These are phyloP conservation scores for Boletellus ananas DNA, from an alignment of 768 basidiomycete species.

Conservation along the genomic window DNA sequence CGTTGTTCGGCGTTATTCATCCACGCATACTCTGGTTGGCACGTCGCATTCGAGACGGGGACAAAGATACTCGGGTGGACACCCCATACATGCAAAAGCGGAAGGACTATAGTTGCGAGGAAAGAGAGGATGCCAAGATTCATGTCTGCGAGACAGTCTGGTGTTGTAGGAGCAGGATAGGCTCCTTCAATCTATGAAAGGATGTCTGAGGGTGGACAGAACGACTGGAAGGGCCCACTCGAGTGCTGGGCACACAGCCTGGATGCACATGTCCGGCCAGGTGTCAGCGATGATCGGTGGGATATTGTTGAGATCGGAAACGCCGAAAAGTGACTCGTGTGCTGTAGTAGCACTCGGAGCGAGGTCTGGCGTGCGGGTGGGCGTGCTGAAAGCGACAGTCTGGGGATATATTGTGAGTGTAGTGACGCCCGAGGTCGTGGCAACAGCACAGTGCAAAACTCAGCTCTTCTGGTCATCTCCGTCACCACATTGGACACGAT, in stretches of 20 bases:
- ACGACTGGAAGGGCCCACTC: neutral
- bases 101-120: neutral
- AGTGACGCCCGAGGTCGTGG: no score
- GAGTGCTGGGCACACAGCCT: neutral
- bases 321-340: neutral
- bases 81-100: constrained; percentile 4
- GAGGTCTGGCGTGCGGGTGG: neutral
- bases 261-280: neutral
- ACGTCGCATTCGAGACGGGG: constrained; percentile 13
- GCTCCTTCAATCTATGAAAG: neutral
- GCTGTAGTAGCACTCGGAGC: neutral
- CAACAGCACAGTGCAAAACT: no score
- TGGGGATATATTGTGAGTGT: no score
- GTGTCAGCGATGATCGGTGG: constrained; percentile 7
- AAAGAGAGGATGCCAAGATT: neutral
- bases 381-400: no score
- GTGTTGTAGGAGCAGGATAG: neutral
- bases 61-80: constrained; percentile 8
- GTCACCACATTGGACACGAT: no score
- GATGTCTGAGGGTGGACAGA: neutral
- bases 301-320: neutral
- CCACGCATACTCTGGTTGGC: constrained; percentile 20
- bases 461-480: no score
- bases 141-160: constrained; percentile 6
- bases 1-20: constrained; percentile 19